phyloP scores from a whole-genome alignment of 192 early-diverging fungal genomes.

The Coemansia sp. region DNA sequence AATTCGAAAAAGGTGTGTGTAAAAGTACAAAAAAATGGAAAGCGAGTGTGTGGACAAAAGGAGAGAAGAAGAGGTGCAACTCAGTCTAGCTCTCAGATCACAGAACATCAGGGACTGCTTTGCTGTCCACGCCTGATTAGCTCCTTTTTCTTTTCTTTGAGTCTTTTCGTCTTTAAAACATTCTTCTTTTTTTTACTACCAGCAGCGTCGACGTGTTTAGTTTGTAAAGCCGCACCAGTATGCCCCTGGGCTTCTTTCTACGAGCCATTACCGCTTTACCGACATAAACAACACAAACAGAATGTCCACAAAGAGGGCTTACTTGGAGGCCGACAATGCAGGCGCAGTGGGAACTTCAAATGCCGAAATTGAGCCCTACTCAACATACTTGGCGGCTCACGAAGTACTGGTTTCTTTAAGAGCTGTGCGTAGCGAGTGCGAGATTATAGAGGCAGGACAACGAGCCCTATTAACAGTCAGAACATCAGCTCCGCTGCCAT shows the following conservation, averaged over 20 bases:
- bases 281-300: background rate
- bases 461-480: slow-evolving; percentile 24
- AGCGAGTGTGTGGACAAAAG: background rate
- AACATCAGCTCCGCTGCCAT: slow-evolving; percentile 11
- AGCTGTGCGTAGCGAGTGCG: slow-evolving; percentile 3
- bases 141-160: background rate
- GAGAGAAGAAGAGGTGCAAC: background rate
- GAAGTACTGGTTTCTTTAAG: slow-evolving; percentile 24
- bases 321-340: slow-evolving; percentile 20
- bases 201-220: background rate
- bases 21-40: slow-evolving; percentile 9
- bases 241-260: background rate
- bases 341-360: background rate
- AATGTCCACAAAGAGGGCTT: slow-evolving; percentile 24
- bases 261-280: background rate
- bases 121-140: background rate
- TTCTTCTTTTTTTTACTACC: background rate
- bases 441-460: slow-evolving; percentile 5
- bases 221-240: slow-evolving; percentile 6
- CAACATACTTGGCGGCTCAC: slow-evolving; percentile 42
- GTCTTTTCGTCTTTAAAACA: background rate
- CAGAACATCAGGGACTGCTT: background rate
- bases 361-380: slow-evolving; percentile 23
- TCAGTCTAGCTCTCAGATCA: background rate
- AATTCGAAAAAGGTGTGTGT: background rate